Percentiles rank a stretch among this genome's conserved stretches.
phyloP scores from a whole-genome alignment of 192 early-diverging fungal species.

The Haplosporangium gracile region DNA sequence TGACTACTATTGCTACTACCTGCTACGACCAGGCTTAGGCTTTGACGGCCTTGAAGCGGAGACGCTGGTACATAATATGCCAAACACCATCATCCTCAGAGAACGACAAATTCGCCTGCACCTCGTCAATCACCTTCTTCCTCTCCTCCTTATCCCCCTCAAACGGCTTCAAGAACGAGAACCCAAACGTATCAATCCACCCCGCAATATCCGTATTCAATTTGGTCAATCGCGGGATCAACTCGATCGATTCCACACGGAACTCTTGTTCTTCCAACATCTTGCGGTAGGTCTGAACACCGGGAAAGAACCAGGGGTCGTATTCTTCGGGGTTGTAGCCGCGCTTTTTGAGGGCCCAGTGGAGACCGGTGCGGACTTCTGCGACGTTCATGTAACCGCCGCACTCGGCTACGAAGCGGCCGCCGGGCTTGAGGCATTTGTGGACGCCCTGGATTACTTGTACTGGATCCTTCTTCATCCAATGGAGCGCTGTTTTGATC shows the following conservation, averaged over 20 bases:
- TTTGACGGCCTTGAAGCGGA: constrained; percentile 55
- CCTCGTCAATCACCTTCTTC: constrained; percentile 32
- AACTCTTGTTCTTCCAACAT: constrained; percentile 69
- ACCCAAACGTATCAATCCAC: constrained; percentile 78
- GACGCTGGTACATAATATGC: constrained; percentile 52
- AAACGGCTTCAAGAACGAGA: constrained; percentile 68
- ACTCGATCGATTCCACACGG: constrained; percentile 55
- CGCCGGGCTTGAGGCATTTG: constrained; percentile 64
- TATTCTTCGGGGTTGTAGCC: constrained; percentile 53
- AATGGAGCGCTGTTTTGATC: constrained; percentile 69
- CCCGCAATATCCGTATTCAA: constrained; percentile 69
- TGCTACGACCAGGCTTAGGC: not conserved
- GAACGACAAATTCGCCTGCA: constrained; percentile 30
- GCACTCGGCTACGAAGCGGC: constrained; percentile 69
- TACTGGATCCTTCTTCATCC: constrained; percentile 74
- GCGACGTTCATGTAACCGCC: constrained; percentile 38
- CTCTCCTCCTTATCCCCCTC: constrained; percentile 38
- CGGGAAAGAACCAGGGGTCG: constrained; percentile 61
- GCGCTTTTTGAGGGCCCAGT: constrained; percentile 58
- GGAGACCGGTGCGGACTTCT: constrained; percentile 23
- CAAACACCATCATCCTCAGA: constrained; percentile 42
- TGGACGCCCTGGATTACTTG: constrained; percentile 71
- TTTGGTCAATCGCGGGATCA: constrained; percentile 67
- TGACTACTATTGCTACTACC: not conserved
- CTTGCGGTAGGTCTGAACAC: constrained; percentile 58